These are phyloP conservation scores for Arctium minus DNA, from an alignment of 129 eudicot species.

Conservation along the genomic window DNA sequence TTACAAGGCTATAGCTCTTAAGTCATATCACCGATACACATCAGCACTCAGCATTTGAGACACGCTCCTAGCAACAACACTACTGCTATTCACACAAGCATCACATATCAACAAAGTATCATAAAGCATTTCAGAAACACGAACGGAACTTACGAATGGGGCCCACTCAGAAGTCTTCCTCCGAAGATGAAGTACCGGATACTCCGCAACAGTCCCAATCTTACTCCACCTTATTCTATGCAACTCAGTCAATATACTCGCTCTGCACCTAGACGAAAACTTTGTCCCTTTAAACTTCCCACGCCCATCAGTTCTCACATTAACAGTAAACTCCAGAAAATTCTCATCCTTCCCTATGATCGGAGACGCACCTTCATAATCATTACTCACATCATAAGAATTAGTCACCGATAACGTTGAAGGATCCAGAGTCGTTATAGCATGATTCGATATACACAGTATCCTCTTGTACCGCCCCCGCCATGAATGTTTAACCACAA, in stretches of 20 bases:
- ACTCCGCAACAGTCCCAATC: slow-evolving; percentile 68
- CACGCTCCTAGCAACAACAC: background rate
- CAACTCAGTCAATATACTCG: slow-evolving; percentile 86
- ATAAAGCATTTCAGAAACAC: background rate
- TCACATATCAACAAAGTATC: slow-evolving; percentile 3
- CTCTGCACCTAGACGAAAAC: slow-evolving; percentile 78
- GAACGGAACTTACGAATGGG: slow-evolving; percentile 59
- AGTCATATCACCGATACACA: background rate
- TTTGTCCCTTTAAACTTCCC: slow-evolving; percentile 82
- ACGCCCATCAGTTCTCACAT: slow-evolving; percentile 82
- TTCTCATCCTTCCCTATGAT: slow-evolving; percentile 82
- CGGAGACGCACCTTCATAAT: slow-evolving; percentile 78
- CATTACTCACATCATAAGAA: slow-evolving; percentile 67
- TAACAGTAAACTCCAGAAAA: slow-evolving; percentile 67
- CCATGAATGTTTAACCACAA: slow-evolving; percentile 94
- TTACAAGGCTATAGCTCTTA: no score
- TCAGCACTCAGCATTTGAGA: background rate
- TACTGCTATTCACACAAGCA: background rate
- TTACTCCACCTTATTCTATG: slow-evolving; percentile 78
- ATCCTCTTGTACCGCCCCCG: slow-evolving; percentile 93
- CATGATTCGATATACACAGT: slow-evolving; percentile 58
- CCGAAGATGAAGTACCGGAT: slow-evolving; percentile 77
- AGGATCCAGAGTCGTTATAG: slow-evolving; percentile 74
- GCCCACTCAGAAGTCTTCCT: slow-evolving; percentile 84
- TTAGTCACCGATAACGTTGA: slow-evolving; percentile 68